Conservation (phyloP, 345 rosid genomes). For the Lepidium aucheri region DNA sequence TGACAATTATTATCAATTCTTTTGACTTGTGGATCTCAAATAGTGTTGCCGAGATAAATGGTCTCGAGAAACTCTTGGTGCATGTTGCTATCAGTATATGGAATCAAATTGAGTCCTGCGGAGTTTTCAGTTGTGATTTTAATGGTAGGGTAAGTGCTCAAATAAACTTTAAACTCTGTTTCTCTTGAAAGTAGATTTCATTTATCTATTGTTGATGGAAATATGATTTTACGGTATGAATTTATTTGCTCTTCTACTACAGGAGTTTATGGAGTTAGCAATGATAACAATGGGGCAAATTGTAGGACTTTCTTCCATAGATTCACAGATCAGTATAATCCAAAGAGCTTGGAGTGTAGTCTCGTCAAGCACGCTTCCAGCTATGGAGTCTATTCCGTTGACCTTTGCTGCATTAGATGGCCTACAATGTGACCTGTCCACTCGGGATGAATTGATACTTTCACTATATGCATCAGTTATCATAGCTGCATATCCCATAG, state of each 20-base stretch:
- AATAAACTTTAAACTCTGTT: neutral
- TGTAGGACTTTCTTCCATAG: constrained; percentile 57
- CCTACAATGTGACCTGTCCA: constrained; percentile 33
- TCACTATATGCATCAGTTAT: constrained; percentile 70
- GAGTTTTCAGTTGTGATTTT: constrained; percentile 19
- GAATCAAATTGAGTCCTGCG: constrained; percentile 51
- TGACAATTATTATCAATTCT: constrained; percentile 1
- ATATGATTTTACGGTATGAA: neutral
- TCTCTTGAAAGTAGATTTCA: constrained; percentile 1
- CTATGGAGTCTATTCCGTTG: constrained; percentile 32
- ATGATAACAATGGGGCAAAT: constrained; percentile 56
- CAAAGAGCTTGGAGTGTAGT: constrained; percentile 52
- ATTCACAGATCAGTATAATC: constrained; percentile 56
- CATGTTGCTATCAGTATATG: constrained; percentile 54
- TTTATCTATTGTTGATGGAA: neutral
- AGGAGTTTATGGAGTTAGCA: constrained; percentile 68
- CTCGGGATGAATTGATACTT: constrained; percentile 58
- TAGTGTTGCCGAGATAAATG: constrained; percentile 54
- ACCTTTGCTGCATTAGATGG: constrained; percentile 29
- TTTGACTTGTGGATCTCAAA: constrained; percentile 19
- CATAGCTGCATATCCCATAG: constrained; percentile 56
- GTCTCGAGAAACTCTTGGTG: constrained; percentile 43
- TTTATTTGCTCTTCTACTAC: constrained; percentile 10
- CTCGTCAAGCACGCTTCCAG: constrained; percentile 40
- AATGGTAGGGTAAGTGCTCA: constrained; percentile 39